Conservation (phyloP, 1,284 basidiomycete species). For the Puccinia coronata region DNA sequence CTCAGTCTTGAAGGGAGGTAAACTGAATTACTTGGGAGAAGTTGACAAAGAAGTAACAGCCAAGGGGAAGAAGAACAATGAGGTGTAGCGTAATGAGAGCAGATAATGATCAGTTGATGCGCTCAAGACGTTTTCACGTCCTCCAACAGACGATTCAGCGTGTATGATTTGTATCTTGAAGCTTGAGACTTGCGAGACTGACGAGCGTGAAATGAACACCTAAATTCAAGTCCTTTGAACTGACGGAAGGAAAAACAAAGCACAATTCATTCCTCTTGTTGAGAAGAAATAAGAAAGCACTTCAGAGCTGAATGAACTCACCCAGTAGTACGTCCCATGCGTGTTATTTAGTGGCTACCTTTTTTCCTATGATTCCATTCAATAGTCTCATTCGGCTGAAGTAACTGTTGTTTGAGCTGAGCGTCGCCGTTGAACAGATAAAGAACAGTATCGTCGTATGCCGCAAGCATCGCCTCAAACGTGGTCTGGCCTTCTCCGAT, state of each 20-base stretch:
- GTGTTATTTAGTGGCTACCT: background rate
- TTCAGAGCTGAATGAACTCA: background rate
- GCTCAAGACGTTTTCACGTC: background rate
- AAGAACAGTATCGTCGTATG: slow-evolving; percentile 28
- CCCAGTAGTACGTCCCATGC: background rate
- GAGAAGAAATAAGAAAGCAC: background rate
- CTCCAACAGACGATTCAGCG: background rate
- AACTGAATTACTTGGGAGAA: too few species aligned
- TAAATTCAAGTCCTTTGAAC: background rate
- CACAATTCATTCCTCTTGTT: background rate
- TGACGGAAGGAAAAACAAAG: background rate
- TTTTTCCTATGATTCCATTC: slow-evolving; percentile 15
- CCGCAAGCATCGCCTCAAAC: slow-evolving; percentile 22
- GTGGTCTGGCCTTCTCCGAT: slow-evolving; percentile 37
- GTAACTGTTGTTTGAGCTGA: background rate
- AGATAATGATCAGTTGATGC: background rate
- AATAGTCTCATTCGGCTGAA: slow-evolving; percentile 2
- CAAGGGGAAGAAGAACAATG: too few species aligned
- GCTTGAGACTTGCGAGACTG: background rate
- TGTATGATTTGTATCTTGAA: background rate
- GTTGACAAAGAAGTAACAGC: too few species aligned
- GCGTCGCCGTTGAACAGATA: slow-evolving; percentile 25
- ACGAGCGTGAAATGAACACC: background rate
- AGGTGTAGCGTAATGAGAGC: too few species aligned
- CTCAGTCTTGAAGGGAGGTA: too few species aligned